phyloP scores from a whole-genome alignment of 2,329 filamentous ascomycete genomes.

The Scortechinia acanthostroma region DNA sequence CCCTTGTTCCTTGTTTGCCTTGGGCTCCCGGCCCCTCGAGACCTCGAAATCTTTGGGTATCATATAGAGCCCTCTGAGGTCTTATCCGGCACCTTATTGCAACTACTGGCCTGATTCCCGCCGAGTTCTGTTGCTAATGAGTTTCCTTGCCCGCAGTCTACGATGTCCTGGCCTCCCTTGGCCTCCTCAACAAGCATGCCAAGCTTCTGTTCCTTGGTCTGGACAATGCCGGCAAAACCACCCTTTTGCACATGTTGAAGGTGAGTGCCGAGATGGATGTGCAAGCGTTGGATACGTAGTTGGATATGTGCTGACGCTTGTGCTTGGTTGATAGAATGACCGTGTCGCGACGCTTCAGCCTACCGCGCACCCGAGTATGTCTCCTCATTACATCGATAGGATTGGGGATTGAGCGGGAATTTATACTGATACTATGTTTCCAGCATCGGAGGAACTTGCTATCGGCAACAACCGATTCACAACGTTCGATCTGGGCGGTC shows the following conservation, averaged over 20 bases:
- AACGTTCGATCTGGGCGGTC: slow-evolving; percentile 87
- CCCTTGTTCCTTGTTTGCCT: background rate
- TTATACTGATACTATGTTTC: slow-evolving; percentile 3
- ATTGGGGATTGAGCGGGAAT: slow-evolving; percentile 7
- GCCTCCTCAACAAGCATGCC: slow-evolving; percentile 89
- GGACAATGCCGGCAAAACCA: slow-evolving; percentile 92
- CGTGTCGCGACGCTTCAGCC: slow-evolving; percentile 85
- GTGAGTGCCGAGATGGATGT: slow-evolving; percentile 33
- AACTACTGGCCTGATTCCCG: too few relatives aligned
- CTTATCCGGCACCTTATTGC: too few relatives aligned
- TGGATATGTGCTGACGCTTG: background rate
- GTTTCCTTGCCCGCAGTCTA: slow-evolving; percentile 53
- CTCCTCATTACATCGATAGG: background rate
- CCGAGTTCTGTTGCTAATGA: too few relatives aligned
- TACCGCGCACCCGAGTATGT: slow-evolving; percentile 78
- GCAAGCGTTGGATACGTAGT: too few relatives aligned
- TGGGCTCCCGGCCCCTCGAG: background rate
- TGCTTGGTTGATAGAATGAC: slow-evolving; percentile 66
- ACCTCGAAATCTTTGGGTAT: too few relatives aligned
- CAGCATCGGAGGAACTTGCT: slow-evolving; percentile 82
- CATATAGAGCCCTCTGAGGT: too few relatives aligned
- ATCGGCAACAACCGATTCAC: slow-evolving; percentile 93
- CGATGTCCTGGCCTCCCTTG: slow-evolving; percentile 80
- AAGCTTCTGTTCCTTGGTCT: slow-evolving; percentile 90
- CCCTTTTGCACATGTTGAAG: slow-evolving; percentile 91